Evolutionary conservation across 1,284 basidiomycete species (phyloP).

Genomic region (Grifola frondosa): DNA sequence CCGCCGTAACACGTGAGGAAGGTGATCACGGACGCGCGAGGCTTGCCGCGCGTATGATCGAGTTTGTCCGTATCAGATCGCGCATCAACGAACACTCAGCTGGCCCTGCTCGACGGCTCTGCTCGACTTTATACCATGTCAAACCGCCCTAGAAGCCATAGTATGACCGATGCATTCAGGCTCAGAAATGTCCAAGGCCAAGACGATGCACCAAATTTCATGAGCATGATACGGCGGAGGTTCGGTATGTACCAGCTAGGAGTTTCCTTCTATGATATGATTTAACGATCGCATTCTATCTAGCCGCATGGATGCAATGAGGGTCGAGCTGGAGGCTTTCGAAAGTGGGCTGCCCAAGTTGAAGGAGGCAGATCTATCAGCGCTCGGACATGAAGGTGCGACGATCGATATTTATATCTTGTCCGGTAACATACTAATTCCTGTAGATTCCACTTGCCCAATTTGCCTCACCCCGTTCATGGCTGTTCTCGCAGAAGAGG

Average conservation of each 20-base stretch:
- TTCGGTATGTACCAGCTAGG: constrained; percentile 7
- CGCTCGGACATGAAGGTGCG: constrained; percentile 29
- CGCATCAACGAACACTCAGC: too few relatives aligned
- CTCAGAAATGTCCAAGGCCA: constrained; percentile 13
- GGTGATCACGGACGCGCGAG: too few relatives aligned
- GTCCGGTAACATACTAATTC: background rate
- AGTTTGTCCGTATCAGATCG: too few relatives aligned
- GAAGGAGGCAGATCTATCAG: constrained; percentile 41
- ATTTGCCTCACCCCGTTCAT: constrained; percentile 68
- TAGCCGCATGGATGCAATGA: constrained; percentile 5
- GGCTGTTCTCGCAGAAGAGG: constrained; percentile 69
- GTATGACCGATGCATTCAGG: constrained; percentile 16
- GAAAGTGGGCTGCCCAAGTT: constrained; percentile 41
- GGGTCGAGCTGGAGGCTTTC: constrained; percentile 28
- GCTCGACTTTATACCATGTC: background rate
- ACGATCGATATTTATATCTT: background rate
- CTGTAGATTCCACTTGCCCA: constrained; percentile 61
- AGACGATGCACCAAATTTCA: constrained; percentile 6
- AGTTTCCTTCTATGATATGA: background rate
- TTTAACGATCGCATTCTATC: constrained; percentile 2
- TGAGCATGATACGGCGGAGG: constrained; percentile 11
- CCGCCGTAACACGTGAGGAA: too few relatives aligned
- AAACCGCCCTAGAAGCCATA: constrained; percentile 9
- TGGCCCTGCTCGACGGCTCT: background rate
- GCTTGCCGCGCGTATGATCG: too few relatives aligned